Base-by-base conservation (phyloP, 352 stramenopile genomes). In the Plasmopara viticola region DNA sequence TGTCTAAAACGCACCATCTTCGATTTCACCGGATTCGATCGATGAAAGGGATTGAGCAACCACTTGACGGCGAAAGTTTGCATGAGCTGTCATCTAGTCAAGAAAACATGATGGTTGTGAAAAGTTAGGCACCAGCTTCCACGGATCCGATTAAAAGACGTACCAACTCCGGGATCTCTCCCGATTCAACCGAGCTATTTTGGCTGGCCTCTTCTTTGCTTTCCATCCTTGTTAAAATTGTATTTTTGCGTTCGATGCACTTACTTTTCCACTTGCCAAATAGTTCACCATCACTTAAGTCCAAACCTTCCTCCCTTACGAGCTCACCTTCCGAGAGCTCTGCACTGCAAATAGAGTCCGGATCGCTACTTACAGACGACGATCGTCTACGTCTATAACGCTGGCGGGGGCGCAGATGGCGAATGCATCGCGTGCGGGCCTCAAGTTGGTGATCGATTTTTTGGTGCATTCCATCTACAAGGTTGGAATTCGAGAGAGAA, bases 231-330 rank as follows among this genome's bases (percentile, higher is more conserved):
- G 25, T 44, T 17, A 31, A 31, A 42, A 28, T 51, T 30, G 10
- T 34, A 25, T 78, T 74, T 38, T 70, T 78, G 13, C 41, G 20
- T 8, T 47, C 58, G 9, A 66, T 33, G 29, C 72, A 60, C 15
- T 58, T 56, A 5, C 53, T 59, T 18, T 68, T 62, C 8, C 43
- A 47, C 3, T 56, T 38, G 5, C 75, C 75, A 51, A 64, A 82
- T 40, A 88, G 53, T 47, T 90, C 80, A 4, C 75, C 80, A 41
- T 90, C 80, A 42, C 80, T 90, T n/a, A 82, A 46, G 41, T 84
- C 70, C 7, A 51, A 14, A 15, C 39, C 39, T 28, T 51, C 18
- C 40, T 64, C 33, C 12, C 39, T 20, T 4, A 60, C 53, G 9
- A 81, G 31, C 30, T 81, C 70, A 8, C 73, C 68, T 14, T 82